Base-by-base conservation (phyloP, 78 protist genomes). In the Mastigamoeba balamuthi region DNA sequence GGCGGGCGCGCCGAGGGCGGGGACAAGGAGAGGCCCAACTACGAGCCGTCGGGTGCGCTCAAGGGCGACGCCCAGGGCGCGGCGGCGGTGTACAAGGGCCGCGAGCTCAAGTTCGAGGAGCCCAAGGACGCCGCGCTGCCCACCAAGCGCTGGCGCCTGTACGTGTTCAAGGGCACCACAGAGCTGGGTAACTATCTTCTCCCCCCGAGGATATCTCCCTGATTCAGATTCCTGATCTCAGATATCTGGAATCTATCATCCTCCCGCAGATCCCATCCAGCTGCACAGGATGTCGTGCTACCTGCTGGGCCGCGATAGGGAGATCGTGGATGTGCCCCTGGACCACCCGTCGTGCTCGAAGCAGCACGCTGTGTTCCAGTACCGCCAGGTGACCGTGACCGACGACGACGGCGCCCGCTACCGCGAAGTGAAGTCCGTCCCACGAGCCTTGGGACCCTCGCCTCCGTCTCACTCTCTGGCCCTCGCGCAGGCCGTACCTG, bases 331-430 rank as follows among this genome's bases (percentile, higher is more conserved):
- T 66, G 82, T 93, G 7, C 95, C 93, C 27, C 43, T 76, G n/a
- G 94, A 77, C 10, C 97, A 93, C 68, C 95, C 93, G 3, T 77
- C 88, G n/a, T 87, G 91, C 70, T 83, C 93, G 28, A 76, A 77
- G 6, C 97, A 93, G 80, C 97, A 93, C 69, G 97, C 97, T 1
- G 95, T 87, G 8, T 38, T 93, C 8, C 88, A 81, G 30, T 80
- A 10, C 70, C 66, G 93, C 27, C 30, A 23, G 28, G 40, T 84
- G 5, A 43, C 2, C 10, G n/a, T 0, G 17, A 66, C 53, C 23
- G 25, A 41, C 29, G 66, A 27, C 27, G 78, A 86, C 66, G 74
- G 65, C 28, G 1, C 38, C 6, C 2, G 10, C 4, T 3, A 48
- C 44, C 35, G 10, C 23, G 25, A 48, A 39, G 8, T 4, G 58